Percentiles rank a stretch among this genome's conserved stretches.
Evolutionary conservation across 805 yeast species (phyloP).

Genomic region (Lipomyces mesembrius): DNA sequence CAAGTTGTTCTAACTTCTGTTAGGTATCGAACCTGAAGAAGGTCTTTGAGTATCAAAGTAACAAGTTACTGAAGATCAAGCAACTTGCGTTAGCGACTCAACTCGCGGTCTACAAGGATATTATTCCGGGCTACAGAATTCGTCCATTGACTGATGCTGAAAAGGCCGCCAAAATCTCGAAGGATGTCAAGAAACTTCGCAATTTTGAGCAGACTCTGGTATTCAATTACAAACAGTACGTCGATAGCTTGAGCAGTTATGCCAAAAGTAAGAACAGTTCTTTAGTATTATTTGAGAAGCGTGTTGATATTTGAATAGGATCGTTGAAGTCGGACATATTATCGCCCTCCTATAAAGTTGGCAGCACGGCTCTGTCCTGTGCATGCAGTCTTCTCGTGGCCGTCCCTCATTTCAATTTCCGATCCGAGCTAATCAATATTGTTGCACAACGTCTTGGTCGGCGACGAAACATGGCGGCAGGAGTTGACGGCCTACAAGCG

Average conservation of each 20-base stretch:
- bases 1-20: neutral
- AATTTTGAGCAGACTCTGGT: constrained; percentile 81
- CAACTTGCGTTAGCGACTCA: constrained; percentile 75
- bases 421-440: constrained; percentile 72
- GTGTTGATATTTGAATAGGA: neutral
- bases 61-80: constrained; percentile 55
- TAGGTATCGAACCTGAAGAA: constrained; percentile 16
- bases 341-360: constrained; percentile 40
- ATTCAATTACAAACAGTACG: constrained; percentile 66
- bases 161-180: constrained; percentile 77
- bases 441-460: constrained; percentile 69
- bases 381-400: constrained; percentile 75
- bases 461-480: constrained; percentile 47
- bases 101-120: constrained; percentile 79
- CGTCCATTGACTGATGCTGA: constrained; percentile 82
- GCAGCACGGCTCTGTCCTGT: constrained; percentile 62
- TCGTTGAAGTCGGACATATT: constrained; percentile 35
- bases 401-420: constrained; percentile 77
- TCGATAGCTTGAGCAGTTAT: constrained; percentile 58
- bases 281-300: neutral
- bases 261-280: constrained; percentile 41
- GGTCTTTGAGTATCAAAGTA: constrained; percentile 47
- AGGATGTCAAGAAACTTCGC: constrained; percentile 78
- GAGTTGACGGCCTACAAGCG: constrained; percentile 9
- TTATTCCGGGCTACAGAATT: constrained; percentile 83